Conservation (phyloP, 2,329 filamentous ascomycete species). For the Exserohilum rostratum region DNA sequence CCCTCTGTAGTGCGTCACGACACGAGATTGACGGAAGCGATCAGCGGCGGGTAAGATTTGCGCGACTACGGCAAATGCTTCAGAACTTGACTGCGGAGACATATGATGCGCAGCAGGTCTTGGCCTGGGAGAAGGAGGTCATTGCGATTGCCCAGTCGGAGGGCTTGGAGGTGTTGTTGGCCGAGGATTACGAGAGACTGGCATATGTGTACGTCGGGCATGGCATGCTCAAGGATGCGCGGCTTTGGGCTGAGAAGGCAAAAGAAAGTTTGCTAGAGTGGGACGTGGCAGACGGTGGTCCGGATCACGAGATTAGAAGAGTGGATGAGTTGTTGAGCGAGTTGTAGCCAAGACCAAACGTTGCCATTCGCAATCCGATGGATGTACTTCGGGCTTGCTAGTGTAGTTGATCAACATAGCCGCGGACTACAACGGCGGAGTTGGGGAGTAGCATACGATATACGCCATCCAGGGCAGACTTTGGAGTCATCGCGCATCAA, state of each 20-base stretch:
- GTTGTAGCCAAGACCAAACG: slow-evolving; percentile 5
- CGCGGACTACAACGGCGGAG: not conserved
- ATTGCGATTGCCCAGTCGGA: slow-evolving; percentile 28
- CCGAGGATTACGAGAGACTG: slow-evolving; percentile 31
- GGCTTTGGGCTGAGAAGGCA: slow-evolving; percentile 26
- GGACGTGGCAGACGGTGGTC: slow-evolving; percentile 26
- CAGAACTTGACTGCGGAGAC: slow-evolving; percentile 26
- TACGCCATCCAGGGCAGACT: too few species aligned
- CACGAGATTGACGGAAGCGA: slow-evolving; percentile 26
- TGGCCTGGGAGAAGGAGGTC: slow-evolving; percentile 33
- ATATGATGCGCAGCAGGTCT: slow-evolving; percentile 27
- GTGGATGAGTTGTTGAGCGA: slow-evolving; percentile 27
- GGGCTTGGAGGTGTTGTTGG: slow-evolving; percentile 27
- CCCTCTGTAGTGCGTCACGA: slow-evolving; percentile 24
- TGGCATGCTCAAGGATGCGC: slow-evolving; percentile 21
- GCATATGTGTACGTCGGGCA: slow-evolving; percentile 34
- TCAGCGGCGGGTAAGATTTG: slow-evolving; percentile 24
- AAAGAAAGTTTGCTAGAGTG: slow-evolving; percentile 27
- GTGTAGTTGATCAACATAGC: not conserved
- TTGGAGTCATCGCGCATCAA: too few species aligned
- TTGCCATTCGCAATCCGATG: not conserved
- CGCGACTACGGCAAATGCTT: slow-evolving; percentile 18
- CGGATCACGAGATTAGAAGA: slow-evolving; percentile 19
- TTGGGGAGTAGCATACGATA: not conserved
- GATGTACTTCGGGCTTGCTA: not conserved